Evolutionary conservation across 2,329 filamentous ascomycete species (phyloP).

Genomic region (Lachnellula occidentalis): DNA sequence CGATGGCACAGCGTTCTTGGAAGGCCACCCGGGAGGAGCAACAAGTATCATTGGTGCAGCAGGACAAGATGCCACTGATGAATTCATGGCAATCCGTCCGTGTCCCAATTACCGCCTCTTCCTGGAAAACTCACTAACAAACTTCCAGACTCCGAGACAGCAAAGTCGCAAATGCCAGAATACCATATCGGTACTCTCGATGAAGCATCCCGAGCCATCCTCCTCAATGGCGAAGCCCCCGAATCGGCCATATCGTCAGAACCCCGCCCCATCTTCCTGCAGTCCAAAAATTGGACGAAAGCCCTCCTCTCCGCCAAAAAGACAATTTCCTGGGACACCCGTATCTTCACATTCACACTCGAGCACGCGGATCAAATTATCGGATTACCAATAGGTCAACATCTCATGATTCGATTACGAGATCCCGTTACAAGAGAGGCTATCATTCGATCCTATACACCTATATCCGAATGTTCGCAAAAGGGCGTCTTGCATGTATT

Average conservation of each 20-base stretch:
- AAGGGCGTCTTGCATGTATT: conserved; percentile 67
- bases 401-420: conserved; percentile 75
- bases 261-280: conserved; percentile 61
- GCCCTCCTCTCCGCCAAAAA: conserved; percentile 63
- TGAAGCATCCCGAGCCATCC: conserved; percentile 47
- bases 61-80: conserved; percentile 77
- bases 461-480: conserved; percentile 60
- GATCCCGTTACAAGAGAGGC: conserved; percentile 65
- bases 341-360: conserved; percentile 75
- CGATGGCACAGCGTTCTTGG: conserved; percentile 74
- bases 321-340: conserved; percentile 69
- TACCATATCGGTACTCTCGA: conserved; percentile 82
- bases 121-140: conserved; percentile 24
- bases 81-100: conserved; percentile 89
- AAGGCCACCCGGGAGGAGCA: conserved; percentile 80
- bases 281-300: conserved; percentile 67
- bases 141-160: conserved; percentile 76
- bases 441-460: conserved; percentile 84
- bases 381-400: conserved; percentile 78
- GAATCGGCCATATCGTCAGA: conserved; percentile 33
- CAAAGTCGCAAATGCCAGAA: conserved; percentile 79
- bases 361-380: conserved; percentile 64
- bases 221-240: conserved; percentile 40
- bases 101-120: conserved; percentile 16
- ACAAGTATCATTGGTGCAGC: conserved; percentile 78